A percentile compares a stretch with the other conserved stretches of the same genome.
phyloP scores from a whole-genome alignment of 257 asterid genomes.

The Capsicum rhomboideum region DNA sequence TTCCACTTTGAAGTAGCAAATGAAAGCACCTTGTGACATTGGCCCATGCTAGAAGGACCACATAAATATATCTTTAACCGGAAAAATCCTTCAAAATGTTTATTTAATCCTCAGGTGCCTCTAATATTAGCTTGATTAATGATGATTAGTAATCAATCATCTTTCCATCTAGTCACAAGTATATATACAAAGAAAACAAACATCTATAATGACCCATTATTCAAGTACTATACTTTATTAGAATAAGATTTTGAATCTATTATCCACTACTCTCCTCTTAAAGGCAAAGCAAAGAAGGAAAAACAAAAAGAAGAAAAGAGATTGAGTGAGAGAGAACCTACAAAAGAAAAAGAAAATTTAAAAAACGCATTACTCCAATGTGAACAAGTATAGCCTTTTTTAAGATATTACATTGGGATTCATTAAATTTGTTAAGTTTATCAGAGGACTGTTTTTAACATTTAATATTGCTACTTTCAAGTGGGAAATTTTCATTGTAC shows the following conservation, averaged over 20 bases:
- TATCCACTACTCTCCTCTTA: background rate
- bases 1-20: background rate
- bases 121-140: background rate
- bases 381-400: background rate
- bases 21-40: background rate
- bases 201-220: background rate
- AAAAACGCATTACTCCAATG: background rate
- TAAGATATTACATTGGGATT: constrained; percentile 2
- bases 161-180: background rate
- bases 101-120: background rate
- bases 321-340: background rate
- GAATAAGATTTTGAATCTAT: background rate
- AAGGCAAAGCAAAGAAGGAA: background rate
- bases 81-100: background rate
- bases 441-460: background rate
- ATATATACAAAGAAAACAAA: background rate
- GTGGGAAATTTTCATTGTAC: background rate
- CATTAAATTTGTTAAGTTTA: background rate
- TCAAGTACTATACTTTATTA: background rate
- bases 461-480: background rate
- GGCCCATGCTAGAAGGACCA: constrained; percentile 9
- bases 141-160: background rate
- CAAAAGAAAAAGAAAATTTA: background rate
- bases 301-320: background rate
- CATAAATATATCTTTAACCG: background rate